Evolutionary conservation across 805 yeast genomes (phyloP), one percentile per base, ranked within the genome.

Genomic region (Ogataea kodamae): DNA sequence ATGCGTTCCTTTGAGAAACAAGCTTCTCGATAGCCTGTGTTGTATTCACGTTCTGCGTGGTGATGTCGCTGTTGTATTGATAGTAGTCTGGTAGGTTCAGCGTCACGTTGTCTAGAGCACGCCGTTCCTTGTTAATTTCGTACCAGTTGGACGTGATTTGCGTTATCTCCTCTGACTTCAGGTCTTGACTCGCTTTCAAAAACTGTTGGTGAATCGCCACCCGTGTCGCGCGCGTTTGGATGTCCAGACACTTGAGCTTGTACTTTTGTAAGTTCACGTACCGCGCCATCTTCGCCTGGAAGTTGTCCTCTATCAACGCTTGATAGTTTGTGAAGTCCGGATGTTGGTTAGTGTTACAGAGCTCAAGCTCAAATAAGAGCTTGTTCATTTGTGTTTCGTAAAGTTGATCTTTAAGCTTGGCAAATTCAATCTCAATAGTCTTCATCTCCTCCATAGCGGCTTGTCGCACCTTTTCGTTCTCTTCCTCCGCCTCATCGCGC

Each of bases 91-190:
- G 72, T 47, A 76, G 57, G 17, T 71, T 74, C 5, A 78, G 65
- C 12, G 73, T 77, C 31, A 76, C 49, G 43, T 74, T 72, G 55
- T 87, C 96, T 75, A 86, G 71, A 27, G 77, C 78, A 43, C 94
- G 71, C 49, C 97, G 71, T 56, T 92, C 97, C 50, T 81, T 77
- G 59, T 88, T 89, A 51, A 89, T 83, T 46, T 83, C 81, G 64
- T 90, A 90, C 97, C 97, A 92, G 43, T 76, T 71, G 24, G 81
- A 74, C 5, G 97, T 89, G 4, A 95, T 83, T 6, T 75, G 70
- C 39, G 74, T 68, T 29, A 90, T 70, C 65, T 86, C 68, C 16
- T 70, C 65, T 33, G 71, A 70, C 42, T 87, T 81, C 28, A 72
- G 58, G 52, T 87, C 94, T 48, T 79, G 75, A 21, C 75, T 65